Base-by-base conservation (phyloP, 768 basidiomycete species). In the Phlebiopsis gigantea region DNA sequence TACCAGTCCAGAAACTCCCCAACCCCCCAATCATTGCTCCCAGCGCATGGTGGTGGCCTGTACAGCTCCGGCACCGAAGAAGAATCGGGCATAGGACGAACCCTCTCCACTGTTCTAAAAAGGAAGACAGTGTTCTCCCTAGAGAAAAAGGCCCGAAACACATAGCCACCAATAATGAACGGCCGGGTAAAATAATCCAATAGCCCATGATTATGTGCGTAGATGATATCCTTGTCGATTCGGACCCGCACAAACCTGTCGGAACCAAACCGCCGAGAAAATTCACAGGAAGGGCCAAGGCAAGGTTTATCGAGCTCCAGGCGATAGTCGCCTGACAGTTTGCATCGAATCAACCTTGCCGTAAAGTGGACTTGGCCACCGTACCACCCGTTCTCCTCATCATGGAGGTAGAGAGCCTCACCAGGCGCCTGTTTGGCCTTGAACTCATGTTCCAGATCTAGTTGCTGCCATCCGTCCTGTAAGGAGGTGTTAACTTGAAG, bases 261-360 rank as follows among this genome's bases (percentile, higher is more conserved):
- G n/a, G 85, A 87, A 0, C 87, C 87, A 64, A 83, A 87, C 4
- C 80, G 73, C 14, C 87, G 77, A 0, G 77, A 66, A 61, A 87
- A 77, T 15, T 82, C 77, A 54, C 73, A 75, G 0, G 86, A 88
- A 1, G 83, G 65, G 0, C 80, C 80, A 0, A 87, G 70, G 31
- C 72, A 69, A 1, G 80, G 78, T 2, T 67, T 73, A 19, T 82
- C 78, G 6, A 88, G 73, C 7, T 67, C 59, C 10, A 87, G 61
- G 26, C 65, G 70, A 60, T n/a, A 60, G 29, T 14, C 42, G n/a
- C n/a, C 56, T 29, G 25, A 10, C 39, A 24, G 53, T 47, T 6
- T 31, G 10, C n/a, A 47, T 41, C 41, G 70, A 63, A 39, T 10
- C 12, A 39, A 39, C 8, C 68, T 77, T 0, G 74, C 80, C 0